A percentile compares a stretch with the other conserved stretches of the same genome.
Evolutionary conservation across 2,329 filamentous ascomycete species (phyloP).

Genomic region (Trematosphaeria pertusa): DNA sequence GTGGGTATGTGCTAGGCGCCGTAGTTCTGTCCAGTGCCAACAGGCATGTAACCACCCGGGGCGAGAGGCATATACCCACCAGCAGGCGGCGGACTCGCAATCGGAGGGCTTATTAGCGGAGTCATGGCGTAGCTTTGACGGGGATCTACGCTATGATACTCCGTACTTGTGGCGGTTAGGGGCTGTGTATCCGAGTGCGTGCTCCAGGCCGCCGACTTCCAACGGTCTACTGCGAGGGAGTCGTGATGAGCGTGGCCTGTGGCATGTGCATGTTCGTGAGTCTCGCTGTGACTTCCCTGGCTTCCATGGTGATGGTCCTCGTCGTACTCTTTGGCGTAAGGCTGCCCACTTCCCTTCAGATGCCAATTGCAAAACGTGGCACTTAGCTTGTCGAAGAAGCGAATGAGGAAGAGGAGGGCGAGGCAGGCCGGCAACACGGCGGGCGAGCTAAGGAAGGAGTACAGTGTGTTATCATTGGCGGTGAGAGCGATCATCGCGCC

Average conservation of each 20-base stretch:
- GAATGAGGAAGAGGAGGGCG: constrained; percentile 42
- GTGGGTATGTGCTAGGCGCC: no score
- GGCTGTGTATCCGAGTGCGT: constrained; percentile 23
- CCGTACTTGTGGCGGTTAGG: constrained; percentile 19
- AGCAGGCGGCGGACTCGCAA: constrained; percentile 19
- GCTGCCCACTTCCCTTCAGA: constrained; percentile 37
- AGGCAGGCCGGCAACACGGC: constrained; percentile 45
- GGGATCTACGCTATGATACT: constrained; percentile 20
- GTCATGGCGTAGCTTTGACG: constrained; percentile 24
- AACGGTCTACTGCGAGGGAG: constrained; percentile 21
- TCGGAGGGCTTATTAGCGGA: constrained; percentile 25
- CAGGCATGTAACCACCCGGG: constrained; percentile 30
- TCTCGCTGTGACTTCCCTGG: constrained; percentile 19
- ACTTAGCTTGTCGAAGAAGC: constrained; percentile 39
- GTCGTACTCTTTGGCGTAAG: constrained; percentile 36
- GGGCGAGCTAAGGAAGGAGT: constrained; percentile 38
- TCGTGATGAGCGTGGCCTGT: constrained; percentile 18
- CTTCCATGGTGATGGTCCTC: constrained; percentile 34
- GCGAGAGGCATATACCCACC: constrained; percentile 4
- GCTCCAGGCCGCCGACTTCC: constrained; percentile 32
- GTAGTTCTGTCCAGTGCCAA: constrained; percentile 23
- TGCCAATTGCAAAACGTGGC: constrained; percentile 38
- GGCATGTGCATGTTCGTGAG: constrained; percentile 20
- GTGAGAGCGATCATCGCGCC: constrained; percentile 39
- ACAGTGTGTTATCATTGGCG: constrained; percentile 26